Evolutionary conservation across 768 basidiomycete genomes (phyloP).

Genomic region (Podaxis sp.): DNA sequence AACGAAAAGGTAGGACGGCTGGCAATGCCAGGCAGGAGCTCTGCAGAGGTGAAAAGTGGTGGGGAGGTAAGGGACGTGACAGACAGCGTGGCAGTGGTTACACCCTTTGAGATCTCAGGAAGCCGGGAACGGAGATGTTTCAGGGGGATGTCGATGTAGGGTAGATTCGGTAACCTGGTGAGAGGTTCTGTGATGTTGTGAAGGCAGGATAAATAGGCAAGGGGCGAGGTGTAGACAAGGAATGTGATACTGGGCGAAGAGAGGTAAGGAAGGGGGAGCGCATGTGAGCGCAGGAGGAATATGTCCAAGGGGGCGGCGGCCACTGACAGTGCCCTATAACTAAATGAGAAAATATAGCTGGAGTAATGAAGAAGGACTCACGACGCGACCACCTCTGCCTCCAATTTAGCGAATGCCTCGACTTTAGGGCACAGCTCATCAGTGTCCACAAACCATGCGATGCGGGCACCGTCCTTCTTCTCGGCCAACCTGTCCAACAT

Average conservation of each 20-base stretch:
- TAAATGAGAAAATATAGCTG: constrained; percentile 13
- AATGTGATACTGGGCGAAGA: constrained; percentile 69
- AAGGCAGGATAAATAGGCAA: constrained; percentile 63
- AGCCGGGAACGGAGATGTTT: constrained; percentile 47
- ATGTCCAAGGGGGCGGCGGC: constrained; percentile 62
- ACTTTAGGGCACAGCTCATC: constrained; percentile 52
- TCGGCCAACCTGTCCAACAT: constrained; percentile 68
- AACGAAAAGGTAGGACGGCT: constrained; percentile 57
- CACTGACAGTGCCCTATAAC: constrained; percentile 35
- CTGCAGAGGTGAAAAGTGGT: constrained; percentile 42
- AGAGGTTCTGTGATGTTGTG: constrained; percentile 28
- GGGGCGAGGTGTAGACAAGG: constrained; percentile 67
- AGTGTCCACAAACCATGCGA: constrained; percentile 74
- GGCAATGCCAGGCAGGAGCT: constrained; percentile 40
- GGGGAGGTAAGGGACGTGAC: constrained; percentile 37
- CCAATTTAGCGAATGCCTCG: constrained; percentile 49
- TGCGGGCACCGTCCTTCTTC: constrained; percentile 58
- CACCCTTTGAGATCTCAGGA: constrained; percentile 41
- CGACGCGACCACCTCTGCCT: constrained; percentile 55
- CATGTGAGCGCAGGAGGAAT: constrained; percentile 62
- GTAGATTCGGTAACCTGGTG: constrained; percentile 21
- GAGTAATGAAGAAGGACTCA: constrained; percentile 31
- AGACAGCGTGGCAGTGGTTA: constrained; percentile 54
- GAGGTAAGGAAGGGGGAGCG: constrained; percentile 73
- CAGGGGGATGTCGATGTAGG: constrained; percentile 55